A percentile compares a stretch with the other conserved stretches of the same genome.
These are phyloP conservation scores for Cordyceps pruinosa DNA, from an alignment of 2,329 filamentous ascomycete species.

Conservation along the genomic window DNA sequence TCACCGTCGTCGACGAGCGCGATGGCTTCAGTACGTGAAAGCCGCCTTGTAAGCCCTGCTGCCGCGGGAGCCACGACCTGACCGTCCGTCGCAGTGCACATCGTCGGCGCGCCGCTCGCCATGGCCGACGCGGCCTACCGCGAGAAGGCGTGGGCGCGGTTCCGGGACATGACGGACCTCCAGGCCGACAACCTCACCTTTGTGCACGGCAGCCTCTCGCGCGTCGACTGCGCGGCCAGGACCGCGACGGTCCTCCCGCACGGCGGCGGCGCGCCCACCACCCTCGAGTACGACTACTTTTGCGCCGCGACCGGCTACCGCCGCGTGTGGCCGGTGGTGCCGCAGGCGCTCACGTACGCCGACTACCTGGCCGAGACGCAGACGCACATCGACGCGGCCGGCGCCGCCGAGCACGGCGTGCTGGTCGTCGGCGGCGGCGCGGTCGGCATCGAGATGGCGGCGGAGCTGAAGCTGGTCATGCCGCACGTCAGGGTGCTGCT, in stretches of 20 bases:
- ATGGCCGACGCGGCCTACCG: constrained; percentile 39
- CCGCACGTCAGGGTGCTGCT: constrained; percentile 61
- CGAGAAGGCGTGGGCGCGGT: constrained; percentile 63
- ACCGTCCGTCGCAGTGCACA: constrained; percentile 6
- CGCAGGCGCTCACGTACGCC: constrained; percentile 54
- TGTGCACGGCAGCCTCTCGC: constrained; percentile 16
- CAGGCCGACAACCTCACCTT: constrained; percentile 30
- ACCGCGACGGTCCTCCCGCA: constrained; percentile 48
- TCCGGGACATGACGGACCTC: constrained; percentile 58
- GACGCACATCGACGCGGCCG: constrained; percentile 49
- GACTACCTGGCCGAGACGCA: constrained; percentile 56
- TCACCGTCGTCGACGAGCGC: constrained; percentile 69
- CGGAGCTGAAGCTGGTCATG: constrained; percentile 63
- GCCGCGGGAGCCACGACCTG: neutral
- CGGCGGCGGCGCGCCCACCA: constrained; percentile 34
- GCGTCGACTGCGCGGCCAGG: constrained; percentile 53
- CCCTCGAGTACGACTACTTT: constrained; percentile 63
- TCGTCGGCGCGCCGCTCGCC: constrained; percentile 3
- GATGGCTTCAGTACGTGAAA: constrained; percentile 66
- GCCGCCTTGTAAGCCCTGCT: neutral
- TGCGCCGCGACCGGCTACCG: constrained; percentile 64
- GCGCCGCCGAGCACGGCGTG: constrained; percentile 48
- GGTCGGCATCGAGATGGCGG: constrained; percentile 76
- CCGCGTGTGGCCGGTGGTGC: constrained; percentile 65
- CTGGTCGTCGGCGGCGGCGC: constrained; percentile 69